These are phyloP conservation scores for Quercus gilva DNA, from an alignment of 306 rosid species.

Conservation along the genomic window DNA sequence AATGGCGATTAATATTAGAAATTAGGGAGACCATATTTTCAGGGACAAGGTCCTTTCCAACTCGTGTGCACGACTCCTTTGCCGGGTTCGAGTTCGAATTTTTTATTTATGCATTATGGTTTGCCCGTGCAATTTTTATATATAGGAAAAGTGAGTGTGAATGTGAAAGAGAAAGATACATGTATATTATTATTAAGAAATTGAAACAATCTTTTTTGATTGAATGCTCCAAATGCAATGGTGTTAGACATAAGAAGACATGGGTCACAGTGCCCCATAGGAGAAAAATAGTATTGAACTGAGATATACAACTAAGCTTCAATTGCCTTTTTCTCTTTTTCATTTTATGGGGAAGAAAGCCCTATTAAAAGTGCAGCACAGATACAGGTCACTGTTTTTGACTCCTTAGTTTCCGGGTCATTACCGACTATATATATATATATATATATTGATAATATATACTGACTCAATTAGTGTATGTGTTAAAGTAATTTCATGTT, in stretches of 20 bases:
- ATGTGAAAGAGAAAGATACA: neutral
- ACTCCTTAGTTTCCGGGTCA: slow-evolving; percentile 28
- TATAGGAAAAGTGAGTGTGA: neutral
- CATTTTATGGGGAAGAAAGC: slow-evolving; percentile 34
- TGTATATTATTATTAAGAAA: neutral
- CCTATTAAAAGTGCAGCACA: slow-evolving; percentile 14
- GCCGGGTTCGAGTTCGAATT: neutral
- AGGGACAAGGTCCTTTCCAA: slow-evolving; percentile 31
- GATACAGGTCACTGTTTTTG: slow-evolving; percentile 13
- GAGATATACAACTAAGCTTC: slow-evolving; percentile 19
- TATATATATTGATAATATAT: too few species aligned
- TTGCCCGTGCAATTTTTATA: slow-evolving; percentile 31
- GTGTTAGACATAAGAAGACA: slow-evolving; percentile 41
- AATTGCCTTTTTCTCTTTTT: neutral
- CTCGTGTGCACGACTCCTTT: slow-evolving; percentile 26
- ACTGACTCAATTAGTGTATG: neutral
- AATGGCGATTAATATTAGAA: slow-evolving; percentile 12
- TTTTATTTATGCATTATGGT: slow-evolving; percentile 13
- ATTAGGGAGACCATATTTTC: slow-evolving; percentile 23
- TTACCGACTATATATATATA: neutral
- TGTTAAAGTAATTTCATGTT: neutral
- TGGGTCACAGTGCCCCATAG: slow-evolving; percentile 21
- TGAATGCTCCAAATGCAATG: slow-evolving; percentile 33
- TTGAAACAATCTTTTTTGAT: neutral
- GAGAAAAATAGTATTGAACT: neutral